Conservation (phyloP, 148 eudicot genomes). For the Persicaria maculosa region DNA sequence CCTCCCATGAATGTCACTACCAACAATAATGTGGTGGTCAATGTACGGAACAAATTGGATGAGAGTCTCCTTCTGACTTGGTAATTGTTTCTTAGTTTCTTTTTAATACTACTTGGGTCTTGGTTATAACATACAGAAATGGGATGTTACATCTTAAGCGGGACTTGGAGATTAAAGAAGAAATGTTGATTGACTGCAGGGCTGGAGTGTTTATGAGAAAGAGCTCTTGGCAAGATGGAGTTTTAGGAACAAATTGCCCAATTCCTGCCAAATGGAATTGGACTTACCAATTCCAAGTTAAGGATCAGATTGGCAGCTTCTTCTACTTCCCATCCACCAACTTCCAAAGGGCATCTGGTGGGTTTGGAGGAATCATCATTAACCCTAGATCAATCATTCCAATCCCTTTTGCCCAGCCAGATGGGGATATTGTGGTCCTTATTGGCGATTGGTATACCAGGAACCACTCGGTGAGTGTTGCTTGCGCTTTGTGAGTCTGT, state of each 20-base stretch:
- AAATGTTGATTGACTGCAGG: slow-evolving; percentile 31
- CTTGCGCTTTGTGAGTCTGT: not conserved
- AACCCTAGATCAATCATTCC: slow-evolving; percentile 60
- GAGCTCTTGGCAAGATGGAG: slow-evolving; percentile 92
- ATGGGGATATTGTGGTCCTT: slow-evolving; percentile 55
- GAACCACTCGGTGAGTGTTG: slow-evolving; percentile 70
- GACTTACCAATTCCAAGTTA: slow-evolving; percentile 93
- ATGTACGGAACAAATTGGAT: slow-evolving; percentile 84
- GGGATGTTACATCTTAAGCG: not conserved
- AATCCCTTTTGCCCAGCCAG: slow-evolving; percentile 74
- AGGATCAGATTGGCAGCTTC: slow-evolving; percentile 97
- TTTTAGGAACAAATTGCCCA: slow-evolving; percentile 88
- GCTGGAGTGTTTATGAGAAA: slow-evolving; percentile 70
- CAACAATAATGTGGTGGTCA: slow-evolving; percentile 76
- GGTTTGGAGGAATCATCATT: slow-evolving; percentile 63
- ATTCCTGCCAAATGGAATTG: slow-evolving; percentile 98
- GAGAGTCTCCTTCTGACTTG: slow-evolving; percentile 78
- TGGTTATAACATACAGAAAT: not conserved
- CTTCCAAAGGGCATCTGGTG: slow-evolving; percentile 90
- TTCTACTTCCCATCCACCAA: slow-evolving; percentile 86
- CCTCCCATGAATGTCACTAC: slow-evolving; percentile 79
- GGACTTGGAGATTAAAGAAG: not conserved
- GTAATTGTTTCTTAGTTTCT: slow-evolving; percentile 23
- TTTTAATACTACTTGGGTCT: not conserved
- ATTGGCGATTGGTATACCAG: slow-evolving; percentile 92